Base-by-base conservation (phyloP, 1,284 basidiomycete genomes). In the Neolentinus lepideus region DNA sequence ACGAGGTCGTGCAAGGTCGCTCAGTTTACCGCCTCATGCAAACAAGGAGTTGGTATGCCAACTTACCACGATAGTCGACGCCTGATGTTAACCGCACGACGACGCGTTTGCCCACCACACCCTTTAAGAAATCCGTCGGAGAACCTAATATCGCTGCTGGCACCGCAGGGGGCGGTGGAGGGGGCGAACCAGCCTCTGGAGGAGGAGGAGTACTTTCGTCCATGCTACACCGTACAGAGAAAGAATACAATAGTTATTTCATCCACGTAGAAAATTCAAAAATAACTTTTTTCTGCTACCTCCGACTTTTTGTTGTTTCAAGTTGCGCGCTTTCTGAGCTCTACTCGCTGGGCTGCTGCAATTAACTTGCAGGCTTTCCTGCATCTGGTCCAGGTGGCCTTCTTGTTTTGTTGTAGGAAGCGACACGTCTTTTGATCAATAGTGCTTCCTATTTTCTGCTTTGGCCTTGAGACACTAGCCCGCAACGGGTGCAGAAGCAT, bases 61-160 rank as follows among this genome's bases (percentile, higher is more conserved):
- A 71, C 84, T 55, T 60, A 93, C 96, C 96, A 62, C 86, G 83
- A 73, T 99, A 99, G 71, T 98, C 95, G 12, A 99, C 90, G 1
- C 97, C 97, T 43, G 90, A 94, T n/a, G 91, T 94, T 56, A 99
- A 78, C 56, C 95, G 81, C 45, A 98, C 97, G 60, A 95, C 90
- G 56, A 98, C 96, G 54, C 82, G 83, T 71, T 98, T 97, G 27
- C 96, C 96, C 25, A 98, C 96, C 26, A 98, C 94, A 53, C 88
- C 90, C 71, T 94, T 94, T 58, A 96, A 69, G 62, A 95, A 96
- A 63, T 94, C 91, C 0, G 91, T 92, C 0, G 92, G 93, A 0
- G 92, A 93, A 8, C 92, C 92, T 8, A 77, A 71, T 22, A 46
- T 19, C 24, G 52, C 21, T n/a, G 52, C 4, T n/a, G 52, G 52